These are phyloP conservation scores for Xerocomus nothofagi DNA, from an alignment of 1,284 basidiomycete species.

Conservation along the genomic window DNA sequence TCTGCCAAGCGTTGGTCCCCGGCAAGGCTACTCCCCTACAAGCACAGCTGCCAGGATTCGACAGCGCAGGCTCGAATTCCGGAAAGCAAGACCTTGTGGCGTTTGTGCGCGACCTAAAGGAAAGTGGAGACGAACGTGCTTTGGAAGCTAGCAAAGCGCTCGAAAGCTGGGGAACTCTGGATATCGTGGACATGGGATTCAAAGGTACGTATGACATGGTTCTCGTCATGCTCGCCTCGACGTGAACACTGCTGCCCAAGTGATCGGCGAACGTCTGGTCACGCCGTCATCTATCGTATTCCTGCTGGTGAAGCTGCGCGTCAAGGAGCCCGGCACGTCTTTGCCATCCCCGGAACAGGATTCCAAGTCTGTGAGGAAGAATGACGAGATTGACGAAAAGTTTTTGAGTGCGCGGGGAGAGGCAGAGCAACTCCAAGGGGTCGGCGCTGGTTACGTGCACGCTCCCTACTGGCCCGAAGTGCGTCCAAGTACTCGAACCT, in stretches of 20 bases:
- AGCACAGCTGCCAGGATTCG: constrained; percentile 79
- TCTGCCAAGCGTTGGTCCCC: constrained; percentile 84
- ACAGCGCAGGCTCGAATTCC: constrained; percentile 42
- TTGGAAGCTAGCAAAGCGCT: constrained; percentile 68
- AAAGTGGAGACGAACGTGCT: constrained; percentile 23
- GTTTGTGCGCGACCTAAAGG: constrained; percentile 22
- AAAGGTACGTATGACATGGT: constrained; percentile 58
- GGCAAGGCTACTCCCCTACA: constrained; percentile 42
- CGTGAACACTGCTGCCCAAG: constrained; percentile 42
- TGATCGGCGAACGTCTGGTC: constrained; percentile 88
- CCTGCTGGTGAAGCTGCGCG: constrained; percentile 80
- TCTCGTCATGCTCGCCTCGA: neutral
- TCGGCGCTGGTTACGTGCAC: constrained; percentile 69
- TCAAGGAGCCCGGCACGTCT: constrained; percentile 47
- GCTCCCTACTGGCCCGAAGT: constrained; percentile 91
- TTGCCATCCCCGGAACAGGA: constrained; percentile 32
- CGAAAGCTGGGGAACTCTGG: constrained; percentile 75
- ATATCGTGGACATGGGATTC: constrained; percentile 85
- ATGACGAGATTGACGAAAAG: constrained; percentile 60
- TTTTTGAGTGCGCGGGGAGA: constrained; percentile 68
- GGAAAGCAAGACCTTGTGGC: constrained; percentile 21
- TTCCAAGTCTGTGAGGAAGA: constrained; percentile 52
- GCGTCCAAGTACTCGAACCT: constrained; percentile 31
- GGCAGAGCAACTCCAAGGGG: constrained; percentile 55
- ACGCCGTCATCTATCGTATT: constrained; percentile 90